Percentiles rank a stretch among this genome's conserved stretches.
Evolutionary conservation across 2,329 filamentous ascomycete genomes (phyloP).

Genomic region (Ophiostoma novo-ulmi): DNA sequence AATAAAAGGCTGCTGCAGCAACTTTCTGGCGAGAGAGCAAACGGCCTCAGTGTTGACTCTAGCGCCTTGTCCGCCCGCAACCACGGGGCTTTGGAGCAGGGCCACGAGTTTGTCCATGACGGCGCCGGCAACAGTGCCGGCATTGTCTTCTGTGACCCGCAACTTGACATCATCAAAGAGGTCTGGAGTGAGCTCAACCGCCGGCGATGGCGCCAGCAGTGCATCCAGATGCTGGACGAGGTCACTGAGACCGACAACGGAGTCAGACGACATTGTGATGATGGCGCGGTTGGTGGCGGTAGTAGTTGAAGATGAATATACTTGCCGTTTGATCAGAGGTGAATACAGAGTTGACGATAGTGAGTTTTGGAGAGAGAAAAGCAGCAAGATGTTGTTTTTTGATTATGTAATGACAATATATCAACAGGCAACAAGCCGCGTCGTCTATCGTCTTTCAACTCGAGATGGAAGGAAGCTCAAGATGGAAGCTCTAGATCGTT

Average conservation of each 20-base stretch:
- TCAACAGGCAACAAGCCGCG: not conserved
- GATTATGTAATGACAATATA: not conserved
- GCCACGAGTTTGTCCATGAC: slow-evolving; percentile 51
- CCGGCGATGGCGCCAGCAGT: slow-evolving; percentile 38
- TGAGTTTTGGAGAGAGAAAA: not conserved
- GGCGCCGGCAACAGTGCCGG: slow-evolving; percentile 46
- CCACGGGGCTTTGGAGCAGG: slow-evolving; percentile 42
- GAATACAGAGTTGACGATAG: no score
- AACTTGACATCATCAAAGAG: slow-evolving; percentile 57
- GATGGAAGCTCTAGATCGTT: not conserved
- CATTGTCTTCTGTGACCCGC: slow-evolving; percentile 55
- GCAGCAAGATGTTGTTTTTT: not conserved
- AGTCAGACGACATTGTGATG: slow-evolving; percentile 30
- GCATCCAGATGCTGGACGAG: slow-evolving; percentile 51
- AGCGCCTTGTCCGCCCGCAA: slow-evolving; percentile 34
- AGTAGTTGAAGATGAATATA: not conserved
- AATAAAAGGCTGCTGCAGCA: slow-evolving; percentile 45
- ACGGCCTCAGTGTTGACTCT: slow-evolving; percentile 35
- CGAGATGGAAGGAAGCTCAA: not conserved
- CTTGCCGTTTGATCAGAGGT: not conserved
- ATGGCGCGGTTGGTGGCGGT: slow-evolving; percentile 31
- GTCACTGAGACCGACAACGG: slow-evolving; percentile 49
- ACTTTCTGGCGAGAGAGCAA: slow-evolving; percentile 50
- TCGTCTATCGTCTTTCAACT: not conserved
- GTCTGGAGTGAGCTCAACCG: slow-evolving; percentile 39